phyloP scores from a whole-genome alignment of 352 stramenopile species.

The Pythium rishiriense region DNA sequence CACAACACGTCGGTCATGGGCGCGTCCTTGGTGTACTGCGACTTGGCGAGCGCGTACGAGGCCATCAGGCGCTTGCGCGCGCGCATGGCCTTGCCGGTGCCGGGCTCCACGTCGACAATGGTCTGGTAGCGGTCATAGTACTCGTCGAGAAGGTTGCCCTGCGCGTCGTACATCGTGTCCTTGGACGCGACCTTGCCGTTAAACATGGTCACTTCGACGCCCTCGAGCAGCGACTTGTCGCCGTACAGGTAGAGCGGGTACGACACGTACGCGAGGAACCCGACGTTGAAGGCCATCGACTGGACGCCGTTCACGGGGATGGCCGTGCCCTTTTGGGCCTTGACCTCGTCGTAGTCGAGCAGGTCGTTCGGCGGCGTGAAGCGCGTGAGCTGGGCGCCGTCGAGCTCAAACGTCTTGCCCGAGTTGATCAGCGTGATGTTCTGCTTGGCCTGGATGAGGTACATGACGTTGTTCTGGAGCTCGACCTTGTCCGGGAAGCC shows the following conservation, averaged over 20 bases:
- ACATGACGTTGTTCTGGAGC: slow-evolving; percentile 42
- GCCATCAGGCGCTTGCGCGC: slow-evolving; percentile 60
- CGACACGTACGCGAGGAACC: slow-evolving; percentile 61
- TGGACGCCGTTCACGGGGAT: slow-evolving; percentile 56
- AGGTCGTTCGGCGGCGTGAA: slow-evolving; percentile 44
- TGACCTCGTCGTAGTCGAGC: slow-evolving; percentile 31
- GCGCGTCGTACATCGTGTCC: slow-evolving; percentile 42
- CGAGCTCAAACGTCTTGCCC: slow-evolving; percentile 32
- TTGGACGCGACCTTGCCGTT: slow-evolving; percentile 42
- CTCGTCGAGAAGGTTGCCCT: slow-evolving; percentile 39
- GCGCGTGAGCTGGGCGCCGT: slow-evolving; percentile 53
- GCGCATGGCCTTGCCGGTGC: slow-evolving; percentile 68
- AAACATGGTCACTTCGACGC: slow-evolving; percentile 48
- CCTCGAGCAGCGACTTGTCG: slow-evolving; percentile 43
- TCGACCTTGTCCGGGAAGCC: slow-evolving; percentile 50
- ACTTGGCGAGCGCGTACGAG: slow-evolving; percentile 51
- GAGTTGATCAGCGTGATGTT: slow-evolving; percentile 60
- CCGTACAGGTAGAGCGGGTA: slow-evolving; percentile 65
- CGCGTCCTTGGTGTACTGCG: slow-evolving; percentile 27
- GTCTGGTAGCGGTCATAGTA: slow-evolving; percentile 51
- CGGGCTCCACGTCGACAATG: slow-evolving; percentile 60
- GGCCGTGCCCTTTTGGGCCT: slow-evolving; percentile 36
- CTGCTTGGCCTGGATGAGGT: slow-evolving; percentile 53
- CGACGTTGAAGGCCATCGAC: slow-evolving; percentile 42
- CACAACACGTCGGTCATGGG: slow-evolving; percentile 67